Conservation (phyloP, 2,329 filamentous ascomycete genomes). For the Passalora sequoiae region DNA sequence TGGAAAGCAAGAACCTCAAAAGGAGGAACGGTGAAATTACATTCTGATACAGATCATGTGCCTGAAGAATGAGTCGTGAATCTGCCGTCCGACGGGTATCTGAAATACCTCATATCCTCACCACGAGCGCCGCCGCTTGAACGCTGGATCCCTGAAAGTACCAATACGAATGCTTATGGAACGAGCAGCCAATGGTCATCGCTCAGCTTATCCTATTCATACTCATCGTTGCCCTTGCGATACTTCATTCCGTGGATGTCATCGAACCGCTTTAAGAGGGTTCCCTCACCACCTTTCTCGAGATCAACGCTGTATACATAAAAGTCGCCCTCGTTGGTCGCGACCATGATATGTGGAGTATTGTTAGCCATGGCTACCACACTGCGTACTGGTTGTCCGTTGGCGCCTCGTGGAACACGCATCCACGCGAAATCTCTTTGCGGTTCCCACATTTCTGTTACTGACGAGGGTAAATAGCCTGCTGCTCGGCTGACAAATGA, state of each 20-base stretch:
- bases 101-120: not conserved
- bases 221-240: conserved; percentile 25
- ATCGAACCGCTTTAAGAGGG: conserved; percentile 83
- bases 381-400: conserved; percentile 60
- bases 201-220: too few relatives aligned
- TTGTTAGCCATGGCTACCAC: conserved; percentile 97
- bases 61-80: not conserved
- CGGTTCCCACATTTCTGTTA: conserved; percentile 98
- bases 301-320: conserved; percentile 95
- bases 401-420: conserved; percentile 68
- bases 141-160: too few relatives aligned
- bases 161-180: too few relatives aligned
- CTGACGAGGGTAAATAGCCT: conserved; percentile 84
- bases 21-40: not conserved
- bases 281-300: conserved; percentile 88
- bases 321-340: conserved; percentile 91
- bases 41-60: not conserved
- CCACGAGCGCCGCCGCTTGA: conserved; percentile 20
- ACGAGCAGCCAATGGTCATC: too few relatives aligned
- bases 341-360: conserved; percentile 94
- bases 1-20: not conserved
- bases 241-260: conserved; percentile 32
- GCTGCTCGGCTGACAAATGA: conserved; percentile 84
- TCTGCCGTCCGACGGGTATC: not conserved
- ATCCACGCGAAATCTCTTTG: conserved; percentile 93